A percentile compares a stretch with the other conserved stretches of the same genome.
Evolutionary conservation across 257 asterid species (phyloP).

Genomic region (Gentiana dahurica): DNA sequence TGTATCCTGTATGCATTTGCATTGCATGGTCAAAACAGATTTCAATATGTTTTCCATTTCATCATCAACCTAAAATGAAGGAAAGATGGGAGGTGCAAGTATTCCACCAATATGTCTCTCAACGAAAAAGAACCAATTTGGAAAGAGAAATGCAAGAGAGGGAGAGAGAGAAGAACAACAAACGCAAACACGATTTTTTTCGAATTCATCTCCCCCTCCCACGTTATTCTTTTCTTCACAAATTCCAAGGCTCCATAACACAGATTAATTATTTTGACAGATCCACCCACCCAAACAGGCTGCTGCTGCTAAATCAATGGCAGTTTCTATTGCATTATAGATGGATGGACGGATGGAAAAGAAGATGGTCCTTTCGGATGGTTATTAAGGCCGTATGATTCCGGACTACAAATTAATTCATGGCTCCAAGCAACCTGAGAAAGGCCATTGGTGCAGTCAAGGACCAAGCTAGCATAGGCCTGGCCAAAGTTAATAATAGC

Average conservation of each 20-base stretch:
- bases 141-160: background rate
- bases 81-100: background rate
- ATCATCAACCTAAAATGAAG: background rate
- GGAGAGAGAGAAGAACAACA: background rate
- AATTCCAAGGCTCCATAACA: too few relatives aligned
- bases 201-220: too few relatives aligned
- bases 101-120: background rate
- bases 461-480: constrained; percentile 84
- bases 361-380: background rate
- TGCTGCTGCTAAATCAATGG: too few relatives aligned
- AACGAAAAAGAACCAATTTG: background rate
- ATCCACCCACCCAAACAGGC: too few relatives aligned
- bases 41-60: too few relatives aligned
- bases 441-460: constrained; percentile 91
- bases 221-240: too few relatives aligned
- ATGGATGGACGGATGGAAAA: constrained; percentile 12
- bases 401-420: constrained; percentile 4
- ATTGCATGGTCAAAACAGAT: too few relatives aligned
- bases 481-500: constrained; percentile 66
- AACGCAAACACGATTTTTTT: too few relatives aligned
- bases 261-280: background rate
- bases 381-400: too few relatives aligned
- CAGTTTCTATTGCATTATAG: too few relatives aligned
- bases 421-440: constrained; percentile 84
- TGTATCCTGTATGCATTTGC: too few relatives aligned